Conservation (phyloP, 2,329 filamentous ascomycete species). For the Aspergillus sp. region DNA sequence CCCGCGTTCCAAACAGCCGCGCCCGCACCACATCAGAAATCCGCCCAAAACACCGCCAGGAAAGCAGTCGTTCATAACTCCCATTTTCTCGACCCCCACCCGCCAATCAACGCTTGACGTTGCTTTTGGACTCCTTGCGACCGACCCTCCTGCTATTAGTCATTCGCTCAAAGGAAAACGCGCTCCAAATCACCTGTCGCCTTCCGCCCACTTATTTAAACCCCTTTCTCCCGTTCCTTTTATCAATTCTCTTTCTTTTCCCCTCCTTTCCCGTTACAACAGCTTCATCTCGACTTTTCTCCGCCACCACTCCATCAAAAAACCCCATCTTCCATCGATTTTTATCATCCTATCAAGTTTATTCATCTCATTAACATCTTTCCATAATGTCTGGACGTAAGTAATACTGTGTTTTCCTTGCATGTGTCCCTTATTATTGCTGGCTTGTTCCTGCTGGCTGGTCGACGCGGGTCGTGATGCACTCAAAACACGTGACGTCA, state of each 20-base stretch:
- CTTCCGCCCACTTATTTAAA: constrained; percentile 34
- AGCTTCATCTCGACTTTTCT: constrained; percentile 4
- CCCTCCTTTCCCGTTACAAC: constrained; percentile 17
- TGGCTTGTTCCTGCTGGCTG: background rate
- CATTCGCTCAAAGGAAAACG: constrained; percentile 14
- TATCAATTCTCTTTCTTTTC: constrained; percentile 15
- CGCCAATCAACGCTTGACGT: constrained; percentile 35
- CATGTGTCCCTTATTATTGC: background rate
- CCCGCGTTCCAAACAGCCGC: background rate
- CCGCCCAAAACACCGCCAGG: constrained; percentile 26
- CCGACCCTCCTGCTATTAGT: constrained; percentile 29
- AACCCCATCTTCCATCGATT: constrained; percentile 11
- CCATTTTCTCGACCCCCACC: constrained; percentile 31
- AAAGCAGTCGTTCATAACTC: constrained; percentile 43
- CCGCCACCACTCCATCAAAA: constrained; percentile 21
- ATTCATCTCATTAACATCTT: constrained; percentile 9
- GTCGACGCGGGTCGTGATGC: constrained; percentile 15
- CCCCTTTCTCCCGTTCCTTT: constrained; percentile 17
- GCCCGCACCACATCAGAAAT: constrained; percentile 6
- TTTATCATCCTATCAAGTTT: constrained; percentile 8
- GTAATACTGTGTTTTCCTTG: constrained; percentile 21
- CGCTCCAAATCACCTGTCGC: constrained; percentile 19
- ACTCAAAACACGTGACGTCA: constrained; percentile 26
- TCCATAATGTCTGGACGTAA: constrained; percentile 44
- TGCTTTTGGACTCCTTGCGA: constrained; percentile 22